Percentiles rank a stretch among this genome's conserved stretches.
Conservation (phyloP, 2,329 filamentous ascomycete genomes). For the Aureobasidium sp. region DNA sequence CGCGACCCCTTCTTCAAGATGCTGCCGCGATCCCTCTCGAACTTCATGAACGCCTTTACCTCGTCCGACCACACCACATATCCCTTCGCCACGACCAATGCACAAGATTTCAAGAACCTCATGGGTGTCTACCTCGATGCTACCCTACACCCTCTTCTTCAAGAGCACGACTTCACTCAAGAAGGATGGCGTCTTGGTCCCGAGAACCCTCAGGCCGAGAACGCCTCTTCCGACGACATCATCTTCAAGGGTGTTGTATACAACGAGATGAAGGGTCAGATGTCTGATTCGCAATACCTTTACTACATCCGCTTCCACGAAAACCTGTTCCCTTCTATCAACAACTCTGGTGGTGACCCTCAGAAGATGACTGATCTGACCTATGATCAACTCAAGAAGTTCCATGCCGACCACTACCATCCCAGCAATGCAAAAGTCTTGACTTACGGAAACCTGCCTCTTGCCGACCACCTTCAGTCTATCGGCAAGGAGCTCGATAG, state of each 20-base stretch:
- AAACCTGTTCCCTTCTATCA: slow-evolving; percentile 84
- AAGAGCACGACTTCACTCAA: slow-evolving; percentile 86
- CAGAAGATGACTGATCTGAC: slow-evolving; percentile 94
- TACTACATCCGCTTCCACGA: slow-evolving; percentile 96
- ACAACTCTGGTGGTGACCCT: slow-evolving; percentile 95
- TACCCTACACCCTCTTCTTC: slow-evolving; percentile 80
- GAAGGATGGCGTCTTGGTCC: slow-evolving; percentile 96
- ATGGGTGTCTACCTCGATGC: slow-evolving; percentile 96
- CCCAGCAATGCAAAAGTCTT: slow-evolving; percentile 95
- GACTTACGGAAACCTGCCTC: slow-evolving; percentile 88
- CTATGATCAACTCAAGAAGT: slow-evolving; percentile 78
- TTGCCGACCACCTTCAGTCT: slow-evolving; percentile 71
- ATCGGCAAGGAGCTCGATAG: slow-evolving; percentile 64
- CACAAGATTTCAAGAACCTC: slow-evolving; percentile 89
- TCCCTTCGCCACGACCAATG: slow-evolving; percentile 93
- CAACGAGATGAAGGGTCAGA: slow-evolving; percentile 99
- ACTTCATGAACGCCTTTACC: slow-evolving; percentile 99
- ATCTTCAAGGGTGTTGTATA: slow-evolving; percentile 98
- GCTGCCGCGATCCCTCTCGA: slow-evolving; percentile 94
- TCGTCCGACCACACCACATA: slow-evolving; percentile 95
- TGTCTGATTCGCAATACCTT: slow-evolving; percentile 93
- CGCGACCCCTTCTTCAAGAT: slow-evolving; percentile 99
- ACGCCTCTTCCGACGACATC: slow-evolving; percentile 52
- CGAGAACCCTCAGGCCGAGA: slow-evolving; percentile 58
- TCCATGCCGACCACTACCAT: slow-evolving; percentile 90